Evolutionary conservation across 345 rosid genomes (phyloP).

Genomic region (Microcos paniculata): DNA sequence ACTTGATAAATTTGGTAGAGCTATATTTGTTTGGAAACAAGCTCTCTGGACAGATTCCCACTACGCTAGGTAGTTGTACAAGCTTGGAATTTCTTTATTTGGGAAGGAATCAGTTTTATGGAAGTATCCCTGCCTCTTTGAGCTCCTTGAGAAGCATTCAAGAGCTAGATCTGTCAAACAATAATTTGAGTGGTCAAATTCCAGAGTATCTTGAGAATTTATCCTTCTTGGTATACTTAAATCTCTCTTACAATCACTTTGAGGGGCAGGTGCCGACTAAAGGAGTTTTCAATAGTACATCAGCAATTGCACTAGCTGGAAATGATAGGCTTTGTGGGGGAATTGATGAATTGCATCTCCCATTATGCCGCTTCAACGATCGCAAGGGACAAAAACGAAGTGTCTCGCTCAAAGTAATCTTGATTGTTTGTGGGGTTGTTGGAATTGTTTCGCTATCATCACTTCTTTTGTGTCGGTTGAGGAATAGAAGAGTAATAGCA

Average conservation of each 20-base stretch:
- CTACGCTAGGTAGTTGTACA: background rate
- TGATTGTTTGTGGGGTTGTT: background rate
- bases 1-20: background rate
- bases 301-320: conserved; percentile 15
- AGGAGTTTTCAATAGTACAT: conserved; percentile 25
- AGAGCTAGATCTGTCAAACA: background rate
- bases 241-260: conserved; percentile 23
- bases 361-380: background rate
- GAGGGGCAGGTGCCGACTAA: conserved; percentile 25
- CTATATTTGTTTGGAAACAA: background rate
- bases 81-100: conserved; percentile 8
- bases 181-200: conserved; percentile 23
- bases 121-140: conserved; percentile 10
- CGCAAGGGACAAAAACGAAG: background rate
- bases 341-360: background rate
- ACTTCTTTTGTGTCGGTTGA: background rate
- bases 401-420: background rate
- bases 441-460: background rate
- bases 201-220: conserved; percentile 14
- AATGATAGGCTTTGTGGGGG: conserved; percentile 28
- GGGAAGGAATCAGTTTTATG: background rate
- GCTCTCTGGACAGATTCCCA: conserved; percentile 8
- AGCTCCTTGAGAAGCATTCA: background rate
- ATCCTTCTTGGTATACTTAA: conserved; percentile 4
- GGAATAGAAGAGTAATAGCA: background rate